Evolutionary conservation across 2,329 filamentous ascomycete genomes (phyloP).

Genomic region (Calonectria leucothoes): DNA sequence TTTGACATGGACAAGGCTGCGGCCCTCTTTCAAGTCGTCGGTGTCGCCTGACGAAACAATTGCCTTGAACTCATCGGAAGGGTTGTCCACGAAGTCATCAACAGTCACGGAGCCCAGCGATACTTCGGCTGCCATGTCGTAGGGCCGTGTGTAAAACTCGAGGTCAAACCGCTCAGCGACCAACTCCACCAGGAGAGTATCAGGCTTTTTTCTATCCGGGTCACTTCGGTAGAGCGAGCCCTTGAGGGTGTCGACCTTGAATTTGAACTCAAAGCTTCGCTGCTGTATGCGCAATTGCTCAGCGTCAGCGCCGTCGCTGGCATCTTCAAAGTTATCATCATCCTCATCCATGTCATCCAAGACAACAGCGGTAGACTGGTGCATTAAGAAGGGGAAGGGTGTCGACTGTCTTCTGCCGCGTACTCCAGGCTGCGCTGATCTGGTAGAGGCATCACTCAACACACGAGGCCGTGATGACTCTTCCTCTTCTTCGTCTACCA

Average conservation of each 20-base stretch:
- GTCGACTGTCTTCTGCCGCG: constrained; percentile 72
- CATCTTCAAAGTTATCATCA: constrained; percentile 75
- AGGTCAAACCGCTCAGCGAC: constrained; percentile 91
- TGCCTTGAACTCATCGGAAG: constrained; percentile 91
- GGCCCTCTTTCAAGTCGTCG: constrained; percentile 79
- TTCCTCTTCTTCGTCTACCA: constrained; percentile 38
- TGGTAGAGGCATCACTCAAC: constrained; percentile 58
- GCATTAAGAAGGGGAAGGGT: constrained; percentile 81
- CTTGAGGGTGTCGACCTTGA: constrained; percentile 93
- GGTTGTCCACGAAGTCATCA: constrained; percentile 94
- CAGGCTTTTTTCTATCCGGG: constrained; percentile 78
- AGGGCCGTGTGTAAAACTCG: constrained; percentile 87
- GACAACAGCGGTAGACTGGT: constrained; percentile 80
- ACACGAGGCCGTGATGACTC: constrained; percentile 55
- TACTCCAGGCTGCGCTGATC: constrained; percentile 56
- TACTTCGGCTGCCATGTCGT: constrained; percentile 94
- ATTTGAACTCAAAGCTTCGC: constrained; percentile 94
- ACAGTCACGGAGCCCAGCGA: constrained; percentile 87
- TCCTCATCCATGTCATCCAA: constrained; percentile 81
- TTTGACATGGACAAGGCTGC: constrained; percentile 88
- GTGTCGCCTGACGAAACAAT: constrained; percentile 88
- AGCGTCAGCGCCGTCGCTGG: constrained; percentile 65
- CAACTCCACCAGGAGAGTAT: constrained; percentile 88
- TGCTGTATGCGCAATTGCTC: constrained; percentile 82
- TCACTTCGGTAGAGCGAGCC: constrained; percentile 93